A percentile compares a stretch with the other conserved stretches of the same genome.
Conservation (phyloP, 441 rosid species). For the Populus hybrid region DNA sequence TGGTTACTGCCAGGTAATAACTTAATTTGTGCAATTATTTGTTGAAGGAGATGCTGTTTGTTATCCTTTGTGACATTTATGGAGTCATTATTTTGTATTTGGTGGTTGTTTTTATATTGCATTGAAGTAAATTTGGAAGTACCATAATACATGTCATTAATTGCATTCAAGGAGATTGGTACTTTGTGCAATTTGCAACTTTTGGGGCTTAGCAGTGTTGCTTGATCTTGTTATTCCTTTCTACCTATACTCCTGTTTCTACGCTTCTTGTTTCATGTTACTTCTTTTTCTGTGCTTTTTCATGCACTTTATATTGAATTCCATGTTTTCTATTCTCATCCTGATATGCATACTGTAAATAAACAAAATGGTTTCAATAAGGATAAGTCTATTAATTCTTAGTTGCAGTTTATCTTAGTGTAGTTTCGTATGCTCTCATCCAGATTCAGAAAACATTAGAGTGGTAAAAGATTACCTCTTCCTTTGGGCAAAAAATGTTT, state of each 20-base stretch:
- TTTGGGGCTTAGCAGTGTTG: not conserved
- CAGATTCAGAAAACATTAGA: not conserved
- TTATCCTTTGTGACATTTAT: constrained; percentile 1
- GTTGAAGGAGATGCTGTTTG: not conserved
- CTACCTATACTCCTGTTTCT: not conserved
- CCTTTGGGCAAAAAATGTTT: not conserved
- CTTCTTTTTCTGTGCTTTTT: not conserved
- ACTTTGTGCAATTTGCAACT: not conserved
- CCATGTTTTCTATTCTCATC: not conserved
- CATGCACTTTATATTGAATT: not conserved
- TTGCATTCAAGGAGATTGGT: not conserved
- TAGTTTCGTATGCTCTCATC: not conserved
- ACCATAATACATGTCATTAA: not conserved
- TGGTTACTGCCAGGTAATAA: constrained; percentile 94
- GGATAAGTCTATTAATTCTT: not conserved
- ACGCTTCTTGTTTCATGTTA: too few species aligned
- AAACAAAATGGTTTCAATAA: not conserved
- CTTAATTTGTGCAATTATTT: not conserved
- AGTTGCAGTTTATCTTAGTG: not conserved
- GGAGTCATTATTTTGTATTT: constrained; percentile 1
- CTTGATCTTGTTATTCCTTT: not conserved
- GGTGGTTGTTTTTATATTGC: not conserved
- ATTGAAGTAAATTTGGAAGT: not conserved
- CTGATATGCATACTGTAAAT: not conserved
- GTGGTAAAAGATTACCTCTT: not conserved